Evolutionary conservation across 2,329 filamentous ascomycete species (phyloP), one percentile per base, ranked within the genome.

Genomic region (Cladosporium cucumerinum): DNA sequence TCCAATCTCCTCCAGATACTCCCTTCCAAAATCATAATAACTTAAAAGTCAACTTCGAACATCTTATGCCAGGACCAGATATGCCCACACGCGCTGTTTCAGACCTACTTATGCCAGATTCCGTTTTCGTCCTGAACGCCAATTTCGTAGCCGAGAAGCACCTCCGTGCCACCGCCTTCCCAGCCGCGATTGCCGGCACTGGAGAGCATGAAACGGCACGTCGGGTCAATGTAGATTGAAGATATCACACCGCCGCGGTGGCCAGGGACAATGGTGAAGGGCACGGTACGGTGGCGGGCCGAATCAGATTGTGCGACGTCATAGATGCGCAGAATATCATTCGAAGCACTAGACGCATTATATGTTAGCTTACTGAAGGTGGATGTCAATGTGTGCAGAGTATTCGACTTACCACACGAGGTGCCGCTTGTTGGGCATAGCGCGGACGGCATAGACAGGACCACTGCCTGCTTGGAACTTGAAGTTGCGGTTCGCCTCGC

Each of bases 211-310:
- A 93, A 98, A 21, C 88, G 85, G 75, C 92, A 94, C 0, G 92
- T 91, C 5, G 91, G 91, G 75, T 99, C 95, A 55, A 97, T 83
- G 73, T 94, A 95, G 11, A 98, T 80, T 66, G 90, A 88, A 0
- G 90, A 92, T 49, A 97, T 94, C 49, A 96, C 92, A 52, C 94
- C 94, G 0, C 93, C 93, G 18, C 92, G 82, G 73, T 90, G 95
- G 0, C 95, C 95, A 0, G 95, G 95, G 26, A 99, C 89, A 69
- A 99, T 97, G n/a, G 97, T 84, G 77, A 98, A 99, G 0, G 95
- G 95, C 0, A 96, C 92, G 0, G 89, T 88, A 0, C 91, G 91
- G 74, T 92, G 89, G 36, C 69, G 72, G 89, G 91, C 46, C 84
- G 82, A 1, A 83, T 79, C 26, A 85, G 82, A 34, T 86, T 84